These are phyloP conservation scores for Citeromyces matritensis DNA, from an alignment of 805 yeast species.

Conservation along the genomic window DNA sequence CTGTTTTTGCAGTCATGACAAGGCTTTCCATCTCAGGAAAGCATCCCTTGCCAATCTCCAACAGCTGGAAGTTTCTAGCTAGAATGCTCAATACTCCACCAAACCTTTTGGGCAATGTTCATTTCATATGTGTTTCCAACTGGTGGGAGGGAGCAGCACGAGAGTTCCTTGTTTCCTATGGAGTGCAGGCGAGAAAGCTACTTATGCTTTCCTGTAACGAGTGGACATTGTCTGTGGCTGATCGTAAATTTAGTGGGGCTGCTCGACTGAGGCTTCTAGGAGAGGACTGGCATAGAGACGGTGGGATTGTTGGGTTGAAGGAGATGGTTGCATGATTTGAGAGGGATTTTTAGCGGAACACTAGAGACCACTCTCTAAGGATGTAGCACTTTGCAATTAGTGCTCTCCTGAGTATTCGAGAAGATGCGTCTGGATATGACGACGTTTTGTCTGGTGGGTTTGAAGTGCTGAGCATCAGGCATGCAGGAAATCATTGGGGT, in stretches of 20 bases:
- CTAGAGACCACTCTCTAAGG: no score
- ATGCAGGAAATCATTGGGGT: no score
- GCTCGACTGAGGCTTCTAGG: constrained; percentile 63
- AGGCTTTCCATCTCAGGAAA: constrained; percentile 19
- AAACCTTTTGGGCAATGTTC: constrained; percentile 43
- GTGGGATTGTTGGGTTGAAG: constrained; percentile 27
- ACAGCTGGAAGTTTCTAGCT: constrained; percentile 63
- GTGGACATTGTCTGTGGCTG: constrained; percentile 40
- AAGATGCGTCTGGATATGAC: no score
- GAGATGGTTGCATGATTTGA: no score
- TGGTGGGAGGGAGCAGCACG: constrained; percentile 88
- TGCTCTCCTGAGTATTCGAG: no score
- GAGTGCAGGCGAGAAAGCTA: constrained; percentile 56
- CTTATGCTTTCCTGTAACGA: constrained; percentile 25
- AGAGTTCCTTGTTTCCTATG: constrained; percentile 41
- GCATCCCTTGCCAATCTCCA: constrained; percentile 42
- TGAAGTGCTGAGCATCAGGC: no score
- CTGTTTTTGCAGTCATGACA: constrained; percentile 67
- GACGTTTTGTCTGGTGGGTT: no score
- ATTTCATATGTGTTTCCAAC: constrained; percentile 53
- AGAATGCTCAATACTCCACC: constrained; percentile 46
- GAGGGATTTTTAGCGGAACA: no score
- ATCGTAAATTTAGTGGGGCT: constrained; percentile 55
- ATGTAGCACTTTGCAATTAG: no score
- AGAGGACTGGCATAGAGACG: constrained; percentile 54